phyloP scores from a whole-genome alignment of 2,329 filamentous ascomycete genomes.

The Alternaria tenuissima region DNA sequence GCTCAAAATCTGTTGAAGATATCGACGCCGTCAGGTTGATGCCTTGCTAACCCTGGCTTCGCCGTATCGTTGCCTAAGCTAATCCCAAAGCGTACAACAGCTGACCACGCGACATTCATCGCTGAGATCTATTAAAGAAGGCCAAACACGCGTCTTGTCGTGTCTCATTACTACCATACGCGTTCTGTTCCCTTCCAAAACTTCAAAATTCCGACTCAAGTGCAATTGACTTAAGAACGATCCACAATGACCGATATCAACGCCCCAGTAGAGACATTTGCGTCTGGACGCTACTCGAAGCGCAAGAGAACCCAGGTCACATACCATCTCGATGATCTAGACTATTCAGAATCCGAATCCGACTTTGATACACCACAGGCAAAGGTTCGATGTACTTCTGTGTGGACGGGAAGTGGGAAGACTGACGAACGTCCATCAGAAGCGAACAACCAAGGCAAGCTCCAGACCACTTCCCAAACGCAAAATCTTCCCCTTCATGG shows the following conservation, averaged over 20 bases:
- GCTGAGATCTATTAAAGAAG: conserved; percentile 28
- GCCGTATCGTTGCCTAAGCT: conserved; percentile 46
- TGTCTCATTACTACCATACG: conserved; percentile 26
- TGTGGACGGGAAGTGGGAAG: neutral
- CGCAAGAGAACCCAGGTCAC: conserved; percentile 46
- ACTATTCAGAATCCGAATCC: conserved; percentile 30
- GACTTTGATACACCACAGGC: conserved; percentile 25
- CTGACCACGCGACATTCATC: conserved; percentile 21
- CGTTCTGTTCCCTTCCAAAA: conserved; percentile 2
- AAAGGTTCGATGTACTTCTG: conserved; percentile 35
- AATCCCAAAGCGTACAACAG: conserved; percentile 27
- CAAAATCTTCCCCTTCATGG: conserved; percentile 46
- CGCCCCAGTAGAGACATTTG: conserved; percentile 18
- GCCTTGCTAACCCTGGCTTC: conserved; percentile 39
- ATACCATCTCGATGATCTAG: conserved; percentile 38
- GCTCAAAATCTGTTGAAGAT: neutral
- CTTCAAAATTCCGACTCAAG: neutral
- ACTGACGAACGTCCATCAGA: conserved; percentile 23
- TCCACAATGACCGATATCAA: conserved; percentile 28
- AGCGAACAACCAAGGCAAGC: conserved; percentile 25
- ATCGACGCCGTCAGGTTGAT: conserved; percentile 30
- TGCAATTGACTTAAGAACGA: neutral
- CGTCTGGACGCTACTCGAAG: conserved; percentile 41
- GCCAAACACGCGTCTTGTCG: conserved; percentile 32
- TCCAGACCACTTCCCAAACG: conserved; percentile 37